These are phyloP conservation scores for Straminergon stramineum DNA, from an alignment of 225 moss, liverwort and hornwort species.

Conservation along the genomic window DNA sequence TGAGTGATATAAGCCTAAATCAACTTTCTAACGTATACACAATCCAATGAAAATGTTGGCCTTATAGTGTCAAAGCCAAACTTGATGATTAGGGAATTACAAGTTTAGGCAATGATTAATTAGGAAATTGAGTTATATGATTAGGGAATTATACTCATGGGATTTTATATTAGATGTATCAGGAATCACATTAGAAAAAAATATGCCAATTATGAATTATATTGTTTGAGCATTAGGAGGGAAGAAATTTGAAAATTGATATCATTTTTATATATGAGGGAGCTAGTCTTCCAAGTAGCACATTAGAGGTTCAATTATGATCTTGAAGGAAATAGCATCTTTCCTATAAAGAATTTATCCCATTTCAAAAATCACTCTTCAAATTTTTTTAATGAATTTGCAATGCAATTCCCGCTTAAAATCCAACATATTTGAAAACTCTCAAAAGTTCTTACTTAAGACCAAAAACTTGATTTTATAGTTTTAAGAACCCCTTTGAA, in stretches of 20 bases:
- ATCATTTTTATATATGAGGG: not conserved
- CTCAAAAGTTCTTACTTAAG: not conserved
- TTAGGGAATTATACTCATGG: not conserved
- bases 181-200: not conserved
- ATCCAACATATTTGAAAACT: not conserved
- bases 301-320: not conserved
- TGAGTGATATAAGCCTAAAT: not conserved
- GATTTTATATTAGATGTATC: not conserved
- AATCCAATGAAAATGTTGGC: not conserved
- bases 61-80: rapidly evolving
- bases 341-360: not conserved
- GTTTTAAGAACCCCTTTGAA: not conserved
- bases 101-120: too few species aligned
- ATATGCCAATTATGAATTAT: not conserved
- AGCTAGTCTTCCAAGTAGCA: not conserved
- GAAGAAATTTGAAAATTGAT: rapidly evolving
- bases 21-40: not conserved
- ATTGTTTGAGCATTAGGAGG: not conserved
- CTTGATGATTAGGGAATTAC: not conserved
- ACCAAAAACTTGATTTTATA: not conserved
- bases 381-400: not conserved
- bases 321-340: not conserved
- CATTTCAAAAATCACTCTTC: not conserved
- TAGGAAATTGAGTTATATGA: not conserved
- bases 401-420: rapidly evolving